phyloP scores from a whole-genome alignment of 768 basidiomycete species.

The Boletus patriciae region DNA sequence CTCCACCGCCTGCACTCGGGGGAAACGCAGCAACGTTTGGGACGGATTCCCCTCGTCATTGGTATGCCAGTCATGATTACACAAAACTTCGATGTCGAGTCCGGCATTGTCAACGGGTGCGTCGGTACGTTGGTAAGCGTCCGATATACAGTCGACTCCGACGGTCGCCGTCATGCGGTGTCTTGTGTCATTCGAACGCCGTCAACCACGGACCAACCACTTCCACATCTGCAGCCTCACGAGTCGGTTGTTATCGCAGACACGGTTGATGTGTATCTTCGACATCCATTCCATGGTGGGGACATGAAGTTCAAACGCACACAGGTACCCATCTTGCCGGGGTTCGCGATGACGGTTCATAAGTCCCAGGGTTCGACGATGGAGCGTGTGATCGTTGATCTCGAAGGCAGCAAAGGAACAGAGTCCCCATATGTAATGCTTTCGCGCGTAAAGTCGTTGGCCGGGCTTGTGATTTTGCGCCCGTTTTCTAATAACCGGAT shows the following conservation, averaged over 20 bases:
- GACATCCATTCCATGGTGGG: neutral
- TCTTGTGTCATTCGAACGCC: neutral
- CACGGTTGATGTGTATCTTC: neutral
- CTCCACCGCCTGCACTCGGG: neutral
- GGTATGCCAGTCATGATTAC: neutral
- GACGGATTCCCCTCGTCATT: neutral
- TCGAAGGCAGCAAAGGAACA: neutral
- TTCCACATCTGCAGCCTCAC: neutral
- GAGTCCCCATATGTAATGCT: neutral
- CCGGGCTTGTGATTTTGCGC: neutral
- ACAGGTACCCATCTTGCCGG: neutral
- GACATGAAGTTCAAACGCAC: neutral
- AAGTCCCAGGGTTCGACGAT: neutral
- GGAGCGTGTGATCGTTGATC: neutral
- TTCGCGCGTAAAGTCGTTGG: neutral
- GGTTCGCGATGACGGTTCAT: neutral
- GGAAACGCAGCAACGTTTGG: neutral
- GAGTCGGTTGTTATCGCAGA: neutral
- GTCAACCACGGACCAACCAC: accelerated
- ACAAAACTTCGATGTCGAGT: neutral
- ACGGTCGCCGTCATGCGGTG: neutral
- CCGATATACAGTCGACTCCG: neutral
- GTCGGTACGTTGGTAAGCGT: neutral
- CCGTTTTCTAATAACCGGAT: neutral
- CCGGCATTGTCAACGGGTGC: neutral